Conservation (phyloP, 257 asterid species). For the Solanum appendiculatum region DNA sequence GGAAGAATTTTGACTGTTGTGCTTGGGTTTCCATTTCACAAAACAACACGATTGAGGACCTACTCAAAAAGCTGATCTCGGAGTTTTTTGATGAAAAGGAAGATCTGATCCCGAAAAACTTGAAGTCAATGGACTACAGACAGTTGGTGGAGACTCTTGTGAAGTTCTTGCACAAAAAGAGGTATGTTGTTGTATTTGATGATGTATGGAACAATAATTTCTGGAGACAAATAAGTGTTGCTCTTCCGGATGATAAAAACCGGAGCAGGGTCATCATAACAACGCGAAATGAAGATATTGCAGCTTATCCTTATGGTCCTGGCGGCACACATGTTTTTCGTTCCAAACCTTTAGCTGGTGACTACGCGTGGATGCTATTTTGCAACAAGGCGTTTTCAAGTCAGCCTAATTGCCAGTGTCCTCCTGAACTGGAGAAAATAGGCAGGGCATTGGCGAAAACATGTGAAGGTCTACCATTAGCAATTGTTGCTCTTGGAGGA, state of each 20-base stretch:
- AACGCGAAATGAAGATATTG: conserved; percentile 19
- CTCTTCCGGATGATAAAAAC: conserved; percentile 18
- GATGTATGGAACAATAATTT: conserved; percentile 24
- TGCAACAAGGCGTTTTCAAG: conserved; percentile 34
- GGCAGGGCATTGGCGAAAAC: conserved; percentile 3
- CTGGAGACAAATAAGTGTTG: conserved; percentile 20
- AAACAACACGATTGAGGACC: conserved; percentile 5
- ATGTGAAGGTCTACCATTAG: conserved; percentile 37
- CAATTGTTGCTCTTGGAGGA: conserved; percentile 24
- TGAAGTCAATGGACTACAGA: conserved; percentile 11
- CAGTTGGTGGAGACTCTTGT: conserved; percentile 18
- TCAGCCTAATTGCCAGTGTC: conserved; percentile 2
- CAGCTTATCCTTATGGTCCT: conserved; percentile 12
- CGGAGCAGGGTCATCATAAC: conserved; percentile 49
- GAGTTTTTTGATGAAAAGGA: conserved; percentile 6
- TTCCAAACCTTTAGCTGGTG: conserved; percentile 9
- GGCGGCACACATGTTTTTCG: conserved; percentile 1
- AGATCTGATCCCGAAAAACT: conserved; percentile 1
- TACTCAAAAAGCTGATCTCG: conserved; percentile 9
- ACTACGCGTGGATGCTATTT: conserved; percentile 36
- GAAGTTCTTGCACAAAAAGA: conserved; percentile 1
- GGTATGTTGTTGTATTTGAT: conserved; percentile 39
- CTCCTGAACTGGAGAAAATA: conserved; percentile 12
- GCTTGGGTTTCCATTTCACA: conserved; percentile 21
- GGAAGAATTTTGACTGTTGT: conserved; percentile 8